Base-by-base conservation (phyloP, 164 flowering plant species). In the Cinnamomum micranthum region DNA sequence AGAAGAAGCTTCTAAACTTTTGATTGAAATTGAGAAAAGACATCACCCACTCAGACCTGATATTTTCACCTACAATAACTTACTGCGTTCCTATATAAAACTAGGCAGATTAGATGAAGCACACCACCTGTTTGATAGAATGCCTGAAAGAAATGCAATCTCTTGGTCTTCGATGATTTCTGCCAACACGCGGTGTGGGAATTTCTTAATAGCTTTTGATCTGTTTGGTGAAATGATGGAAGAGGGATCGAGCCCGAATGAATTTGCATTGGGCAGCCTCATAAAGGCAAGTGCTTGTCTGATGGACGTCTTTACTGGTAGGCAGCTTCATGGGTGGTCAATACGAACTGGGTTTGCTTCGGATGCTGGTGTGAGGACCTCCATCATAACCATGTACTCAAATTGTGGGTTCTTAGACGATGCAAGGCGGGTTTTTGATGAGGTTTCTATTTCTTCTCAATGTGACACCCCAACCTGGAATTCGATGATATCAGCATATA, bases 301-400 rank as follows among this genome's bases (percentile, higher is more conserved):
- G 65, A 70, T 69, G 69, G 84, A 78, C 6, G 12, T 69, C 28
- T 50, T 31, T 68, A 25, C 75, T 12, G 75, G 82, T 47, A 73
- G 47, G 72, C 82, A 81, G 65, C 73, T 84, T 20, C 86, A 84
- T 73, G 83, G 82, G 27, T 72, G 76, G 81, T 80, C 68, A 68
- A 65, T 80, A 31, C 71, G 79, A n/a, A 51, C 71, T 22, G 86
- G 82, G 50, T 75, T 74, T 50, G 69, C 51, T 1, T 69, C 73
- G 6, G 78, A 75, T 28, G 71, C 31, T 23, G 69, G 65, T 35
- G 69, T 78, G 15, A 59, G 70, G 55, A 68, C 81, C 7, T 72
- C 84, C 50, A 80, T 80, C 2, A 64, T 80, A 41, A 76, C 71
- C 63, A 80, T 78, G 82, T 84, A 81, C 55, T 74, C 84, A 5